phyloP scores from a whole-genome alignment of 805 yeast genomes.

The Ogataea nonfermentans region DNA sequence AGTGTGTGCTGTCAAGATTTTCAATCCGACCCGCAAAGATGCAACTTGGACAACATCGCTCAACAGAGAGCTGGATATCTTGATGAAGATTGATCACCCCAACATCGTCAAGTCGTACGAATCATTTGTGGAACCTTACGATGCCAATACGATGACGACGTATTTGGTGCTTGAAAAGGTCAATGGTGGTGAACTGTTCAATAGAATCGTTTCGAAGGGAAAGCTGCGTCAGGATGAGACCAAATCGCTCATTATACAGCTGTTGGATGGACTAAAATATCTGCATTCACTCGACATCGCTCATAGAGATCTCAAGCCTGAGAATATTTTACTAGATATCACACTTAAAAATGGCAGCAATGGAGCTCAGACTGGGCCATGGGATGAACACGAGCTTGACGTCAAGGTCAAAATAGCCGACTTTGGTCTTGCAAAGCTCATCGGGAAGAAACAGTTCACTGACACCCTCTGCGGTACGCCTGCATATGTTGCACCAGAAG shows the following conservation, averaged over 20 bases:
- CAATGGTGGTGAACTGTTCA: conserved; percentile 73
- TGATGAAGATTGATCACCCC: conserved; percentile 64
- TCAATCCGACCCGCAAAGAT: conserved; percentile 41
- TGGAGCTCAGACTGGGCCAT: conserved; percentile 41
- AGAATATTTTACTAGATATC: conserved; percentile 68
- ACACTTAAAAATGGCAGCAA: conserved; percentile 28
- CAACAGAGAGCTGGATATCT: conserved; percentile 64
- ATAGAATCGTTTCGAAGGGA: conserved; percentile 65
- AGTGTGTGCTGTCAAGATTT: conserved; percentile 70
- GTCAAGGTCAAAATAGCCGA: conserved; percentile 75
- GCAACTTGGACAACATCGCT: conserved; percentile 34
- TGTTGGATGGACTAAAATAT: conserved; percentile 67
- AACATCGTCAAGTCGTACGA: conserved; percentile 67
- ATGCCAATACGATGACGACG: conserved; percentile 45
- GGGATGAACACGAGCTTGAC: conserved; percentile 60
- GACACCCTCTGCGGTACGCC: conserved; percentile 85
- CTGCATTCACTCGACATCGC: conserved; percentile 90
- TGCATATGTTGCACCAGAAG: conserved; percentile 85
- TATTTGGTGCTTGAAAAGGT: conserved; percentile 71
- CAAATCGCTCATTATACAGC: conserved; percentile 51
- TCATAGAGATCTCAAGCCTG: conserved; percentile 94
- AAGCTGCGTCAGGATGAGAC: conserved; percentile 62
- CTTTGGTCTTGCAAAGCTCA: conserved; percentile 69
- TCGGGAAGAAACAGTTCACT: conserved; percentile 72
- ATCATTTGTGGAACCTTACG: conserved; percentile 50